A percentile compares a stretch with the other conserved stretches of the same genome.
These are phyloP conservation scores for Apophysomyces variabilis DNA, from an alignment of 371 early-diverging fungal genomes.

Conservation along the genomic window DNA sequence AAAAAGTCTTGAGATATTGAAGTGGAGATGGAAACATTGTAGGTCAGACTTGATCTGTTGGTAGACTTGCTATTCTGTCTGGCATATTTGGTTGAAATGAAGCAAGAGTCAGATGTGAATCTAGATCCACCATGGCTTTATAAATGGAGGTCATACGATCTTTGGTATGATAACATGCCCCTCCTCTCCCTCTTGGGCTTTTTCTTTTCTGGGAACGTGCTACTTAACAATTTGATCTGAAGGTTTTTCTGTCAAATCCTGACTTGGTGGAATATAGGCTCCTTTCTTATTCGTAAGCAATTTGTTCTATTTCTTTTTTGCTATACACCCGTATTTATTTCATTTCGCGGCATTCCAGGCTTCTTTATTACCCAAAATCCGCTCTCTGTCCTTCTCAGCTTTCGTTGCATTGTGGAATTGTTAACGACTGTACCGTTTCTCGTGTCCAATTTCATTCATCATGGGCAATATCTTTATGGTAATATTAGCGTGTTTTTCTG, in stretches of 20 bases:
- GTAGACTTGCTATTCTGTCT: constrained; percentile 68
- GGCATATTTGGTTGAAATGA: constrained; percentile 69
- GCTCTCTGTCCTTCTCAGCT: constrained; percentile 46
- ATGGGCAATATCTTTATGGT: constrained; percentile 63
- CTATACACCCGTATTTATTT: no score
- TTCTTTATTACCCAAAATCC: constrained; percentile 36
- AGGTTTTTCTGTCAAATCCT: constrained; percentile 54
- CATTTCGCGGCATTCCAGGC: constrained; percentile 19
- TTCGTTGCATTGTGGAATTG: constrained; percentile 56
- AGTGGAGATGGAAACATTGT: constrained; percentile 5
- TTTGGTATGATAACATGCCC: constrained; percentile 45
- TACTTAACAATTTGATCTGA: constrained; percentile 11
- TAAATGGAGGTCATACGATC: constrained; percentile 55
- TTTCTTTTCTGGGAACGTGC: constrained; percentile 12
- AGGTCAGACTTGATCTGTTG: constrained; percentile 61
- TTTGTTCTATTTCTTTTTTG: neutral
- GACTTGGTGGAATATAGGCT: constrained; percentile 47
- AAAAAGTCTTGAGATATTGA: neutral
- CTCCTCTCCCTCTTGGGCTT: no score
- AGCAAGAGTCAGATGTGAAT: constrained; percentile 54
- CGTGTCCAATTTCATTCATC: constrained; percentile 48
- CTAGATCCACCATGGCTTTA: constrained; percentile 64
- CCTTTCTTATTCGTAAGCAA: constrained; percentile 46
- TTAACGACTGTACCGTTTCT: constrained; percentile 62
- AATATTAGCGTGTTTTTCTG: constrained; percentile 2